Evolutionary conservation across 2,329 filamentous ascomycete genomes (phyloP), one percentile per base, ranked within the genome.

Genomic region (Xylaria sp.): DNA sequence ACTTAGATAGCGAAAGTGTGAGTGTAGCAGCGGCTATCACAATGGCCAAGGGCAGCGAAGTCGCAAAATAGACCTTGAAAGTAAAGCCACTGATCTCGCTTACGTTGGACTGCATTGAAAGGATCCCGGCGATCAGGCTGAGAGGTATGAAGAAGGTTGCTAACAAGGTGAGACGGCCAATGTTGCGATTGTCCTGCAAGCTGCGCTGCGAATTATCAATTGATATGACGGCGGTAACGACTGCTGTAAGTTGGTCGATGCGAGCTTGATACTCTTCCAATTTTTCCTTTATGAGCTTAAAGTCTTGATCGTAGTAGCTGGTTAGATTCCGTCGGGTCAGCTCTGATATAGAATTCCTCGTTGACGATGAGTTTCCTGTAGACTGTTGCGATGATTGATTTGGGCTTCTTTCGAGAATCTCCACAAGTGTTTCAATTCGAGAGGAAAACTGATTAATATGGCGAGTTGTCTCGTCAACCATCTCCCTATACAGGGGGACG

Each of bases 131-230:
- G 3, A 79, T 69, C 13, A 78, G 74, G 56, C 77, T 78, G 25
- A 80, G 68, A 3, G 78, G 78, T 18, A 79, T 77, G 67, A 79
- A 79, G 60, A 80, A 73, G 0, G 78, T 79, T 3, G 78, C 78
- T 3, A 80, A 68, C 75, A 74, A 78, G 0, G 77, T 79, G 8
- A 80, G 72, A 20, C 77, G 75, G n/a, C 73, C 72, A 23, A 80
- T 72, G 58, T 79, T 79, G 18, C 73, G 72, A 55, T 78, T 78
- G 52, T 79, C 77, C 18, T 73, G 74, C n/a, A 73, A 71, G 4
- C 74, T 72, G 33, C 75, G 75, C 41, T 74, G 73, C 9, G 75
- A 75, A 60, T 79, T 77, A 9, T 73, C 72, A 68, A 79, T 78
- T 10, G 70, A 73, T 51, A 78, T 78, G 18, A 75, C 75, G n/a